Base-by-base conservation (phyloP, 768 basidiomycete species). In the Tylopilus sp. region DNA sequence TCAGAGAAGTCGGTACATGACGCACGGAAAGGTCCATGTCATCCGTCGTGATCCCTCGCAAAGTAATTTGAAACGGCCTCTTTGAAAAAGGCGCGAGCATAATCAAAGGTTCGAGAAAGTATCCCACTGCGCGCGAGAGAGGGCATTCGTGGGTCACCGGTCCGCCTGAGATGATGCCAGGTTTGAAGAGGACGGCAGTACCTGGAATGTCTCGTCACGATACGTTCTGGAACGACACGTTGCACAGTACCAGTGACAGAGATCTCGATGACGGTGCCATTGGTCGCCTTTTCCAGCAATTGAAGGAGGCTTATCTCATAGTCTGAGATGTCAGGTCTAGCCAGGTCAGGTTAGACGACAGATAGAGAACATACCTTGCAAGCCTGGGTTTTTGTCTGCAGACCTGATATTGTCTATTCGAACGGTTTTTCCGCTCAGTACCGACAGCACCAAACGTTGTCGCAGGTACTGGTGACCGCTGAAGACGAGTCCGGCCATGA, bases 81-180 rank as follows among this genome's bases (percentile, higher is more conserved):
- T 99, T 99, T 20, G 92, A 79, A 64, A 98, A 98, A 0, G 93
- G 92, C 3, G 91, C 95, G 4, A 98, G 75, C 76, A 91, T 89
- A 18, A 98, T 73, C 2, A 98, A 61, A 13, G 93, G 86, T 64
- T 98, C 97, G 11, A 98, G 74, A 65, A 91, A 98, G 71, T 98
- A 99, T 11, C 97, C 97, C 40, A 98, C 78, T 25, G 91, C 88
- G 38, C 95, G 80, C 11, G 91, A 89, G 17, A 86, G 73, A 18
- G 94, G 90, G 62, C 95, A 98, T 20, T 95, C 91, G 66, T 98
- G 95, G 4, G 76, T 76, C 54, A 92, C 69, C 11, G 72, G 66
- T 3, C 97, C 97, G 6, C 95, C 95, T 22, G 82, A 78, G 48
- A 98, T 87, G 44, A 98, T 75, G 3, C 97, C 97, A 18, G 97